Conservation (phyloP, 148 eudicot genomes). For the Chenopodium quinoa region DNA sequence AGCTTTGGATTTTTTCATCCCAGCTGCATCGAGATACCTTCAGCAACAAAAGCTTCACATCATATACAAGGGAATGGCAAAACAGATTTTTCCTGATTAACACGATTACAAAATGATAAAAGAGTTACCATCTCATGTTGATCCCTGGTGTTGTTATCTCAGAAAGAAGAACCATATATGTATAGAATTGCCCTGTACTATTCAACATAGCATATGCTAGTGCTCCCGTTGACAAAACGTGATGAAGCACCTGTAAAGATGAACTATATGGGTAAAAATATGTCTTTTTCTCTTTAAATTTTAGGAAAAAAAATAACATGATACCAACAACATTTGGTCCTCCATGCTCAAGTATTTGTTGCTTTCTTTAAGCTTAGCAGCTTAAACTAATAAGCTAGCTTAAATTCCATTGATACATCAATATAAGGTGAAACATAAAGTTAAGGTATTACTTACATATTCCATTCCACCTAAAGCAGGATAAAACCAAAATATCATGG, state of each 20-base stretch:
- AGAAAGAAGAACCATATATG: slow-evolving; percentile 76
- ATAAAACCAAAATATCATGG: slow-evolving; percentile 77
- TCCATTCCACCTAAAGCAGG: slow-evolving; percentile 93
- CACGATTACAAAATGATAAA: not conserved
- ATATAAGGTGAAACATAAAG: not conserved
- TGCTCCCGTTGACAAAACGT: slow-evolving; percentile 65
- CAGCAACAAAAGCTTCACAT: slow-evolving; percentile 23
- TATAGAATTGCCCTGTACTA: slow-evolving; percentile 64
- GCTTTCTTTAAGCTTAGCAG: not conserved
- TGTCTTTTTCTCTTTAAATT: too few relatives aligned
- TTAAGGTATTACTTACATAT: slow-evolving; percentile 59
- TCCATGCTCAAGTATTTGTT: not conserved
- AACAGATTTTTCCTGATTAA: not conserved
- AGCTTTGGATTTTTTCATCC: slow-evolving; percentile 69
- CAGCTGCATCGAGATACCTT: slow-evolving; percentile 87
- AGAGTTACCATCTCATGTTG: slow-evolving; percentile 82
- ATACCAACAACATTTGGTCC: not conserved
- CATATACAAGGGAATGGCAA: slow-evolving; percentile 16
- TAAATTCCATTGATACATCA: not conserved
- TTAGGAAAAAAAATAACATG: too few relatives aligned
- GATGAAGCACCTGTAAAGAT: slow-evolving; percentile 68
- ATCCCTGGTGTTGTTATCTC: slow-evolving; percentile 92
- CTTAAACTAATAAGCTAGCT: slow-evolving; percentile 1
- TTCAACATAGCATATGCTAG: slow-evolving; percentile 60
- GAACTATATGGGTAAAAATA: not conserved